Evolutionary conservation across 2,329 filamentous ascomycete genomes (phyloP).

Genomic region (Pseudocercospora fijiensis): DNA sequence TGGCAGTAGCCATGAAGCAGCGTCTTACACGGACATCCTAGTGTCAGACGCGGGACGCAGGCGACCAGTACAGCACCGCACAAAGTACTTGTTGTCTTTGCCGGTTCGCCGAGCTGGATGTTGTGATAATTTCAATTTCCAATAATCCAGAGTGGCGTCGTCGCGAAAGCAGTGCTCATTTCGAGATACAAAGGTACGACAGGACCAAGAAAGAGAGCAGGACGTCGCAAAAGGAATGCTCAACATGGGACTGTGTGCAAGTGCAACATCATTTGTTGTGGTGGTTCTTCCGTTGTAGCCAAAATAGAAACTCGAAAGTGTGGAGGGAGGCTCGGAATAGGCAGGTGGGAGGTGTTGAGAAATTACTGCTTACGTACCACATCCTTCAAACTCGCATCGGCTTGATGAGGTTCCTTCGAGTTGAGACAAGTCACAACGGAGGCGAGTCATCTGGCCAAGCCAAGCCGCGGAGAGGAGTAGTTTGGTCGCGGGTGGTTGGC

Average conservation of each 20-base stretch:
- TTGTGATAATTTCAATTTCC: background rate
- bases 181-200: background rate
- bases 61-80: no score
- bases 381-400: background rate
- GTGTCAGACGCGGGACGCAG: no score
- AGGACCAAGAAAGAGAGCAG: background rate
- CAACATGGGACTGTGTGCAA: background rate
- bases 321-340: background rate
- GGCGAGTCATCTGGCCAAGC: background rate
- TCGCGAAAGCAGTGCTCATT: background rate
- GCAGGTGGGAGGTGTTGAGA: background rate
- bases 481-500: background rate
- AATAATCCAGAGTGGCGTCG: background rate
- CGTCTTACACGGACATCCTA: no score
- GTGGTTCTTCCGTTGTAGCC: background rate
- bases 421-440: slow-evolving; percentile 1
- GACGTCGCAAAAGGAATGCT: background rate
- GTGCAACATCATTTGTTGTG: background rate
- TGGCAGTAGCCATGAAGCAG: no score
- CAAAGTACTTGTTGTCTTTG: no score
- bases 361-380: slow-evolving; percentile 6
- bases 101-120: background rate
- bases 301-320: background rate
- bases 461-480: background rate
- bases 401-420: background rate